Percentiles rank a stretch among this genome's conserved stretches.
Evolutionary conservation across 768 basidiomycete species (phyloP).

Genomic region (Hydnum rufescens): DNA sequence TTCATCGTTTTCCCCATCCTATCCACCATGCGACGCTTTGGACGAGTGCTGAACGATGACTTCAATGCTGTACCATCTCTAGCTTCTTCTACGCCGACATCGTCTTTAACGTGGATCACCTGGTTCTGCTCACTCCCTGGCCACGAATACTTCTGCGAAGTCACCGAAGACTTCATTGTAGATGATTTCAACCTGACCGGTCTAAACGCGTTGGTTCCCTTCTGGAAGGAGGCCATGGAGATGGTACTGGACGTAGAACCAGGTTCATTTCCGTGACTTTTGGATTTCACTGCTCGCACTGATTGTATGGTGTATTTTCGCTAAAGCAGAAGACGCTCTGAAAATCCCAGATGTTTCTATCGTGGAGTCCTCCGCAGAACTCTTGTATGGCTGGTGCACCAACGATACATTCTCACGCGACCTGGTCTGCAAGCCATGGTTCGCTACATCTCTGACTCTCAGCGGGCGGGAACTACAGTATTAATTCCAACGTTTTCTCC

Average conservation of each 20-base stretch:
- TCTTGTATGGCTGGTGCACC: conserved; percentile 97
- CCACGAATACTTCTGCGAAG: conserved; percentile 97
- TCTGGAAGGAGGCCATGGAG: conserved; percentile 99
- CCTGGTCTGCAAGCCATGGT: conserved; percentile 93
- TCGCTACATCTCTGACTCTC: conserved; percentile 7
- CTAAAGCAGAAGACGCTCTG: conserved; percentile 51
- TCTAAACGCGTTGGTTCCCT: conserved; percentile 86
- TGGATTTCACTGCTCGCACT: no score
- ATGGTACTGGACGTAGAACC: conserved; percentile 99
- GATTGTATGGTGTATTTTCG: neutral
- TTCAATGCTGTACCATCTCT: neutral
- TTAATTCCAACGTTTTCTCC: neutral
- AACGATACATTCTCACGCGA: conserved; percentile 90
- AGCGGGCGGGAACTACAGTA: neutral
- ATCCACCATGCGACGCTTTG: neutral
- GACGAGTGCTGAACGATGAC: neutral
- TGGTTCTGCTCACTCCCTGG: conserved; percentile 92
- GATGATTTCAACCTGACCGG: conserved; percentile 99
- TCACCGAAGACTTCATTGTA: conserved; percentile 96
- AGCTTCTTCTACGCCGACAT: conserved; percentile 84
- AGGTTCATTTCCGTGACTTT: no score
- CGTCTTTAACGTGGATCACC: conserved; percentile 84
- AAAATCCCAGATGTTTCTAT: conserved; percentile 99
- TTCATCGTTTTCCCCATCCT: neutral
- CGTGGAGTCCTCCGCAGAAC: conserved; percentile 91